Base-by-base conservation (phyloP, 495 filamentous ascomycete species). In the Aspergillus olivimuriae region DNA sequence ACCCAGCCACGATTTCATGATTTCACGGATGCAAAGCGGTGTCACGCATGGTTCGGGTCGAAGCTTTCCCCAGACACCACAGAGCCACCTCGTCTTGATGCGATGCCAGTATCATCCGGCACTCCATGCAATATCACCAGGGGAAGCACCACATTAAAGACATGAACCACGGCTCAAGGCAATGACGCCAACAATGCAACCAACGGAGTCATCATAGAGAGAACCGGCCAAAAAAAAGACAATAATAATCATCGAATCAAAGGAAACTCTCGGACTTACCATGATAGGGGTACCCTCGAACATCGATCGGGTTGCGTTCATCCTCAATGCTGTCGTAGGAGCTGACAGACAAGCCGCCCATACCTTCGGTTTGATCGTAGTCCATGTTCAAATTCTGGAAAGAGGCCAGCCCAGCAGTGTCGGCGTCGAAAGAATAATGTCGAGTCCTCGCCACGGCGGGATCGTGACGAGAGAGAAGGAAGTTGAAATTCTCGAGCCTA, bases 251-350 rank as follows among this genome's bases (percentile, higher is more conserved):
- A 38, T 20, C n/a, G 15, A 12, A 38, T 20, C 9, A 34, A 15
- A 4, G 15, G 15, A 46, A 44, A 43, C 47, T 23, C 24, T 46
- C 37, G 35, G 43, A 57, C 65, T 54, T 66, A 72, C 66, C 60
- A 55, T 68, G 62, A 64, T 69, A 70, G 21, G 65, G 62, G 58
- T 72, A 70, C 32, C 61, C 62, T 47, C 66, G 51, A 30, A 70
- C 52, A 60, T 72, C 69, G 39, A 70, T 56, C 24, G 67, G 63
- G 34, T 51, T 59, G 42, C 65, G 67, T 20, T 73, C 69, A 46
- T 70, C 67, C 4, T 73, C 69, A 46, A 73, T 62, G 44, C 67
- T 71, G 38, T 73, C 69, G 51, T 73, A 73, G 28, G 69, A 73
- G 51, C 69, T 73, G 55, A 73, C 69, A 12, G 69, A 73, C 10